Percentiles rank a stretch among this genome's conserved stretches.
These are phyloP conservation scores for Hanseniaspora vineae DNA, from an alignment of 805 yeast genomes.

Conservation along the genomic window DNA sequence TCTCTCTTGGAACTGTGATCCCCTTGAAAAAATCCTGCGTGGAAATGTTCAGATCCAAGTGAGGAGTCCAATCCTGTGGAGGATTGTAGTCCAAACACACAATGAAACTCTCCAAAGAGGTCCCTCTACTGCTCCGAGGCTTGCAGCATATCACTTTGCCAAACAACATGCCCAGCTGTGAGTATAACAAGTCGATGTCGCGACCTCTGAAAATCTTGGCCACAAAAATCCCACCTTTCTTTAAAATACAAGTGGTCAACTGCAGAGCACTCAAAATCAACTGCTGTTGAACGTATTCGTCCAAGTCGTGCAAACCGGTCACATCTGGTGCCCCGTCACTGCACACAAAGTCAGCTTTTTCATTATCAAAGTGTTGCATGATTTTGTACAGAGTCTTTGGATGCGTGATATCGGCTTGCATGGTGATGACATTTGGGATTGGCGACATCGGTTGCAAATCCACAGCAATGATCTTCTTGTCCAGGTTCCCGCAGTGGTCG, in stretches of 20 bases:
- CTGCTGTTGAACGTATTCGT: constrained; percentile 95
- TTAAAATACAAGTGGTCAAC: constrained; percentile 75
- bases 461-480: constrained; percentile 78
- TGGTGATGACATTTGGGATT: constrained; percentile 74
- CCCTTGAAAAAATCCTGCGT: constrained; percentile 77
- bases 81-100: constrained; percentile 87
- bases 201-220: constrained; percentile 96
- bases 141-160: constrained; percentile 88
- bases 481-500: constrained; percentile 21
- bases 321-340: constrained; percentile 99
- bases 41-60: constrained; percentile 38
- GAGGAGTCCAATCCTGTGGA: constrained; percentile 72
- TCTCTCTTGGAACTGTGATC: constrained; percentile 26
- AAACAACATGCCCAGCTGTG: constrained; percentile 81
- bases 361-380: constrained; percentile 73
- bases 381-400: constrained; percentile 75
- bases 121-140: constrained; percentile 90
- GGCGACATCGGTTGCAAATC: constrained; percentile 98
- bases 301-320: constrained; percentile 91
- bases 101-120: constrained; percentile 85
- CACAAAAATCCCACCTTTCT: constrained; percentile 85
- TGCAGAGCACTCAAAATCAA: constrained; percentile 83
- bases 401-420: constrained; percentile 96
- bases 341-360: constrained; percentile 88
- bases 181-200: constrained; percentile 84